These are phyloP conservation scores for Candolleomyces eurysporus DNA, from an alignment of 768 basidiomycete genomes.

Conservation along the genomic window DNA sequence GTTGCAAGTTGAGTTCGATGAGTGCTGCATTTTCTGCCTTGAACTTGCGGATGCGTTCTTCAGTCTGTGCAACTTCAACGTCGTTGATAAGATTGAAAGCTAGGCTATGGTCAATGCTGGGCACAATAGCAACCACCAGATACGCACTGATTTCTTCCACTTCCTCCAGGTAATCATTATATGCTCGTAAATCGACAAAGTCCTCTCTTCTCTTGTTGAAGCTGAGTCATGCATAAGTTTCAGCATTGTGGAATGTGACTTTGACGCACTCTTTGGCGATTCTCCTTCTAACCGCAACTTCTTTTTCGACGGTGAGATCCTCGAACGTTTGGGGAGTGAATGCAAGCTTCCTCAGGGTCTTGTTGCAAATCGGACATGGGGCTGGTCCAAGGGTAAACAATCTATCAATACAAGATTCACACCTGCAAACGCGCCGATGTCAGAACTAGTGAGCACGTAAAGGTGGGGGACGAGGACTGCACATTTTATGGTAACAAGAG, in stretches of 20 bases:
- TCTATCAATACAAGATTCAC: slow-evolving; percentile 97
- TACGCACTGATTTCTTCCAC: slow-evolving; percentile 79
- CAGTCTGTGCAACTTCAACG: slow-evolving; percentile 76
- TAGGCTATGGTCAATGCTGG: slow-evolving; percentile 24
- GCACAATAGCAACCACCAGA: slow-evolving; percentile 1
- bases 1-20: slow-evolving; percentile 81
- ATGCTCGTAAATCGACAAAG: slow-evolving; percentile 73
- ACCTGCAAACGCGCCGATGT: slow-evolving; percentile 50
- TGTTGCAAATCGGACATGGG: slow-evolving; percentile 91
- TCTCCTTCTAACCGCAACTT: slow-evolving; percentile 84
- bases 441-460: slow-evolving; percentile 1
- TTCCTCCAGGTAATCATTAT: slow-evolving; percentile 95
- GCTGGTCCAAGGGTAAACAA: slow-evolving; percentile 94
- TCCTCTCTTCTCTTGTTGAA: slow-evolving; percentile 95
- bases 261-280: slow-evolving; percentile 80
- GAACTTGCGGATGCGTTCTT: slow-evolving; percentile 77
- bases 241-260: background rate
- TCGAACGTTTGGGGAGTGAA: slow-evolving; percentile 96
- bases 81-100: slow-evolving; percentile 96
- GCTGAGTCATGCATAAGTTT: slow-evolving; percentile 37
- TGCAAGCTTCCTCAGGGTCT: slow-evolving; percentile 85
- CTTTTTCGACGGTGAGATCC: slow-evolving; percentile 89
- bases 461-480: background rate
- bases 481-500: slow-evolving; percentile 99
- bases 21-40: slow-evolving; percentile 77